Percentiles rank a stretch among this genome's conserved stretches.
Conservation (phyloP, 441 rosid species). For the Eruca vesicaria region DNA sequence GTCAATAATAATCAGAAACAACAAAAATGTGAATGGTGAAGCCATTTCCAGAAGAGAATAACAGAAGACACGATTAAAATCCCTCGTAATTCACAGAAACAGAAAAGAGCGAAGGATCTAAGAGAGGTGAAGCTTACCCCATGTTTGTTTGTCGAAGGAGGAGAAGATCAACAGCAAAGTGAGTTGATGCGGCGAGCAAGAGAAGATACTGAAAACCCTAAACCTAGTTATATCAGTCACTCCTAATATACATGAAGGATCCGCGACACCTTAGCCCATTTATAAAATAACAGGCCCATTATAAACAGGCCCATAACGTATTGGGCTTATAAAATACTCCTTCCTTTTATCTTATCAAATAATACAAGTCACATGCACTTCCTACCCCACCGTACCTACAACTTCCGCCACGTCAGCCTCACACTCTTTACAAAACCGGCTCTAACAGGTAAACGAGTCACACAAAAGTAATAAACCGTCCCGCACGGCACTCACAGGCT, state of each 20-base stretch:
- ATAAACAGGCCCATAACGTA: not conserved
- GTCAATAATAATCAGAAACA: not conserved
- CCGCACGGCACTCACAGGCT: slow-evolving; percentile 20
- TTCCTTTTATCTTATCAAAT: not conserved
- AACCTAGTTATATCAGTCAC: slow-evolving; percentile 4
- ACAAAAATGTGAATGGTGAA: not conserved
- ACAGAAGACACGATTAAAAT: not conserved
- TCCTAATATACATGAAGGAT: slow-evolving; percentile 9
- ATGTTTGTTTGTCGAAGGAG: slow-evolving; percentile 32
- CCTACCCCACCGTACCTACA: not conserved
- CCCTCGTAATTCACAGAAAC: not conserved
- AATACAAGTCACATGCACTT: slow-evolving; percentile 2
- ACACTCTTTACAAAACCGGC: slow-evolving; percentile 17
- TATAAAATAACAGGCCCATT: not conserved
- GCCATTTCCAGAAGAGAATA: not conserved
- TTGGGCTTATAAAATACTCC: slow-evolving; percentile 4
- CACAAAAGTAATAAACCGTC: slow-evolving; percentile 13
- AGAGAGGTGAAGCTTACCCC: slow-evolving; percentile 23
- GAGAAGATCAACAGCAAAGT: slow-evolving; percentile 13
- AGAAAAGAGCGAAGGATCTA: not conserved
- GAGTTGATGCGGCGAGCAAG: not conserved
- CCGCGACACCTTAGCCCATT: not conserved
- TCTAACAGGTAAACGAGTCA: slow-evolving; percentile 6
- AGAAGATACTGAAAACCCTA: slow-evolving; percentile 23
- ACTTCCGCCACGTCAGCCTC: slow-evolving; percentile 17